phyloP scores from a whole-genome alignment of 2,329 filamentous ascomycete genomes.

The Penicillium sp. region DNA sequence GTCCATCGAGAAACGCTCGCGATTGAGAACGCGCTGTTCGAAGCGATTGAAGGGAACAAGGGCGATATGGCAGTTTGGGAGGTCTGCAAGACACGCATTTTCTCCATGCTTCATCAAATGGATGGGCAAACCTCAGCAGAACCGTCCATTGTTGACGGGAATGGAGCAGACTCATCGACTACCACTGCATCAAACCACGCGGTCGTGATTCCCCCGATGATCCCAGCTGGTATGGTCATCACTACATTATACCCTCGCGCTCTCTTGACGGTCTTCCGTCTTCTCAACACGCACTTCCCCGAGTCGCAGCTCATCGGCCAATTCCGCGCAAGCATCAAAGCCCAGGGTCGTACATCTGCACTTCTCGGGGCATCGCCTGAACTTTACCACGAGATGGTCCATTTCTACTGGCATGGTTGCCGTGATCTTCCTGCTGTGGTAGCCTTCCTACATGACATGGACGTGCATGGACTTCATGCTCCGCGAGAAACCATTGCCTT shows the following conservation, averaged over 20 bases:
- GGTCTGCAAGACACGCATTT: slow-evolving; percentile 45
- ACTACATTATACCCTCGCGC: slow-evolving; percentile 46
- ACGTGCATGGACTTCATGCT: slow-evolving; percentile 45
- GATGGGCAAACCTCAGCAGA: slow-evolving; percentile 14
- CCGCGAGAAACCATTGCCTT: slow-evolving; percentile 38
- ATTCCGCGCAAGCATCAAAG: slow-evolving; percentile 46
- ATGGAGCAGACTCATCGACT: not conserved
- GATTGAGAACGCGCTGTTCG: slow-evolving; percentile 37
- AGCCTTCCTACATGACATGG: slow-evolving; percentile 49
- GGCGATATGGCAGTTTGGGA: slow-evolving; percentile 44
- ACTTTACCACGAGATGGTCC: slow-evolving; percentile 51
- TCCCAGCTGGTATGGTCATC: slow-evolving; percentile 38
- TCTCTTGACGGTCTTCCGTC: slow-evolving; percentile 45
- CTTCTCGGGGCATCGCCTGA: slow-evolving; percentile 47
- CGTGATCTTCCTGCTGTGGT: slow-evolving; percentile 46
- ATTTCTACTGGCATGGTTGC: slow-evolving; percentile 47
- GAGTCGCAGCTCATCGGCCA: slow-evolving; percentile 45
- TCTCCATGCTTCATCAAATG: slow-evolving; percentile 40
- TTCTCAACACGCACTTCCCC: slow-evolving; percentile 46
- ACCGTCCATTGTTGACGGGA: slow-evolving; percentile 3
- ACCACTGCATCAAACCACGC: not conserved
- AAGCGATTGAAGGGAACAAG: slow-evolving; percentile 30
- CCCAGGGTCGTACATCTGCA: slow-evolving; percentile 46
- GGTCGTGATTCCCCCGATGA: slow-evolving; percentile 30
- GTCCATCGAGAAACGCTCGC: slow-evolving; percentile 35